Evolutionary conservation across 139 green algal genomes (phyloP), one percentile per base, ranked within the genome.

Genomic region (Picochlorum sp.): DNA sequence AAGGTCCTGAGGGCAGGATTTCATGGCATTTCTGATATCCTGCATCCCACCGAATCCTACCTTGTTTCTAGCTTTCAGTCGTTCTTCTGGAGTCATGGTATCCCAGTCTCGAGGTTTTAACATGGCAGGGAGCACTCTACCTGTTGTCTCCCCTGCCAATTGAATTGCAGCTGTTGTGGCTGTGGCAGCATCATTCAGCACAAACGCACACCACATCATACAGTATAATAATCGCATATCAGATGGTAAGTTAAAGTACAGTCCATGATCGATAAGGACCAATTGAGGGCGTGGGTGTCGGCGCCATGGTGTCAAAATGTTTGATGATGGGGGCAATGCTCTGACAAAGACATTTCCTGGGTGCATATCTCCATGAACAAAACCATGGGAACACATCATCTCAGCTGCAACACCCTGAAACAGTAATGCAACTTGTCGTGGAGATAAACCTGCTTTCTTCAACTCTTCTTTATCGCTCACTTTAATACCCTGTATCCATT

Each of bases 231-330:
- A 67, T 8, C 87, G 66, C 56, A 92, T 63, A 31, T 72, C 21
- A 10, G 81, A 70, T 4, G 52, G 49, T 41, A 94, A 68, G 0
- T 68, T n/a, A 6, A 89, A 47, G 68, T 95, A 95, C 0, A 85
- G 76, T 6, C 89, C 89, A 54, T 96, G 89, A 61, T 96, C 89
- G 28, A 95, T 78, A 52, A 96, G 68, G 21, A 96, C 85, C 8
- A 96, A 49, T 73, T 96, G 77, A 24, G 85, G 86, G 13, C 73
- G 55, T 20, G 76, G 68, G 11, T 21, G 41, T 55, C 70, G 69
- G 11, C 58, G 69, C 51, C 81, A 72, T 0, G 74, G 61, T 15
- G 45, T 28, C 21, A 80, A 51, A 63, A 72, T 75, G 6, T 63
- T 47, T 4, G 51, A 62, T 55, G 20, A 34, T 8, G 49, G 56